These are phyloP conservation scores for Fusarium lateritium DNA, from an alignment of 2,329 filamentous ascomycete genomes.

Conservation along the genomic window DNA sequence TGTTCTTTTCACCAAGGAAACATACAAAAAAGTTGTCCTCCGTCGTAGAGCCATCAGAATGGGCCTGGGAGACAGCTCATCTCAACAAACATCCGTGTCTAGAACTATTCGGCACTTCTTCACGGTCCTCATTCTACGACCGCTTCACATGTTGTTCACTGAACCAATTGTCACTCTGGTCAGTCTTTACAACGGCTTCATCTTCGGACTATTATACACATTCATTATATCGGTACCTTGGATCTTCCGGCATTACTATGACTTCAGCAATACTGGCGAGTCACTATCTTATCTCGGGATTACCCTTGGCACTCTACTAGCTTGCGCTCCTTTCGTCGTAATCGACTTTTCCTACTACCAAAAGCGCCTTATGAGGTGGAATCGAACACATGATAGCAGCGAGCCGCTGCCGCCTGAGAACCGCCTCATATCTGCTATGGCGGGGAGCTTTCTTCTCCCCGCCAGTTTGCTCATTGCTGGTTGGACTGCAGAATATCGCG, in stretches of 20 bases:
- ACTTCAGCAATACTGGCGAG: slow-evolving; percentile 11
- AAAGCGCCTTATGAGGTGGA: slow-evolving; percentile 20
- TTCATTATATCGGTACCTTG: slow-evolving; percentile 35
- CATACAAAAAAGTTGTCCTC: slow-evolving; percentile 34
- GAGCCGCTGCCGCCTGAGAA: slow-evolving; percentile 11
- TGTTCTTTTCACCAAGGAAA: slow-evolving; percentile 31
- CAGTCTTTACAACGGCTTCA: slow-evolving; percentile 37
- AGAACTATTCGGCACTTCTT: slow-evolving; percentile 25
- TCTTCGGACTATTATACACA: slow-evolving; percentile 32
- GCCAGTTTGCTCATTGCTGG: slow-evolving; percentile 21
- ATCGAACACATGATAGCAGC: background rate
- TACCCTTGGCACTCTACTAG: slow-evolving; percentile 25
- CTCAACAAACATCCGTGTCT: slow-evolving; percentile 17
- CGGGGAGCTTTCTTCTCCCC: slow-evolving; percentile 26
- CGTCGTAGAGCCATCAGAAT: slow-evolving; percentile 23
- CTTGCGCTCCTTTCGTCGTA: slow-evolving; percentile 25
- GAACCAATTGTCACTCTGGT: slow-evolving; percentile 33
- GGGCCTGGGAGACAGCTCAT: slow-evolving; percentile 27
- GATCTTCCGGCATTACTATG: slow-evolving; percentile 30
- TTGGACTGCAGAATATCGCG: slow-evolving; percentile 27
- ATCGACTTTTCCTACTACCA: slow-evolving; percentile 37
- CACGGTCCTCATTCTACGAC: slow-evolving; percentile 33
- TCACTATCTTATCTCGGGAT: slow-evolving; percentile 32
- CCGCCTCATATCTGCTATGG: slow-evolving; percentile 32
- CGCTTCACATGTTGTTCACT: slow-evolving; percentile 32